Evolutionary conservation across 257 asterid species (phyloP), one percentile per base, ranked within the genome.

Genomic region (Ligustrum vulgare): DNA sequence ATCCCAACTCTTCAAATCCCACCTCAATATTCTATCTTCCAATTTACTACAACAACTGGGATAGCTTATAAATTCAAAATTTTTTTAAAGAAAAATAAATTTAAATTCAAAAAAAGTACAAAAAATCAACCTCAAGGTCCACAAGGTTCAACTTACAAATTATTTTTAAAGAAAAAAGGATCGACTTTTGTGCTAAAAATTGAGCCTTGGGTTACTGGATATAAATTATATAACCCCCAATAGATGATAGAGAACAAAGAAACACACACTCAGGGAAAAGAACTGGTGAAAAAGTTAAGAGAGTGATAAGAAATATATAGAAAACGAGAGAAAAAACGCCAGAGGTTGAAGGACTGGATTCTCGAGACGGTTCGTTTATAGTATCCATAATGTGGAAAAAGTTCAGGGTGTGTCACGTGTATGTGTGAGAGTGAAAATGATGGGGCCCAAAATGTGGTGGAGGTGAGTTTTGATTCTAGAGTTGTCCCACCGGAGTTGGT

Each of bases 141-240:
- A 87, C 81, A 79, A 85, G 85, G 82, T 56, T 78, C 78, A 87
- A 80, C 66, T 66, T 74, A 75, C 84, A 77, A 39, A 76, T 80
- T 83, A 62, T 74, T 15, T 28, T 28, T 28, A 75, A 66, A 66
- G 25, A 23, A 20, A 54, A 78, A 75, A 87, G 73, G 66, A 16
- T 33, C 78, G 62, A 69, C 76, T 82, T 85, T 78, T 73, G 72
- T 35, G 47, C 85, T 75, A 78, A 86, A 84, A 85, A 62, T 75
- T 36, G 80, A 86, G 82, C 70, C 76, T 87, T 82, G 73, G 68
- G 67, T 34, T 23, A 64, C 74, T 72, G 66, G 79, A 72, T 49
- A 84, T 28, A 28, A 28, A 28, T 28, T 28, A 28, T 28, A 28
- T 77, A 81, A 83, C 76, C 86, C 83, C 89, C 89, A 81, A 84